Evolutionary conservation across 148 eudicot species (phyloP), one percentile per base, ranked within the genome.

Genomic region (Camellia lanceoleosa): DNA sequence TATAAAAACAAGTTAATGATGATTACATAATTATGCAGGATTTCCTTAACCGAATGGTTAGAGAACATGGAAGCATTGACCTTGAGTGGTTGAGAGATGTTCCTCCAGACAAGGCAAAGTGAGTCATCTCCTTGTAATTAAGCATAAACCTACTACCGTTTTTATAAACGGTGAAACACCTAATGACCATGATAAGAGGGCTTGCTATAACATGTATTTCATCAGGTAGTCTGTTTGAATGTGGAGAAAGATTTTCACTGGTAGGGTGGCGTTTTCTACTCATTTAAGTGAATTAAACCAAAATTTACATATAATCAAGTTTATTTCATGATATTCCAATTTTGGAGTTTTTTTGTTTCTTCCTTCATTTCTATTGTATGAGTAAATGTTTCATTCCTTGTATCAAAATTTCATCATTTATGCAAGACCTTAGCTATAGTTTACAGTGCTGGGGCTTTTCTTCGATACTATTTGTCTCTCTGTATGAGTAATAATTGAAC

Each of bases 81-180:
- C 86, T 89, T 8, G 90, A 89, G 80, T 89, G 90, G 90, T 80
- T 89, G 83, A 82, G 92, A 79, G 88, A 89, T 81, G 87, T 86
- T 73, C 87, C 84, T 43, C 86, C 87, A 44, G 90, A 89, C 54
- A 84, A 85, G 77, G 84, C 84, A 65, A 89, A 89, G 92, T 89
- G 83, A 78, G 88, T 65, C 15, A 13, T 55, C 55, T 63, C 42
- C 13, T 49, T 59, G 8, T 13, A 55, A 51, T 55, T 47, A 56
- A 44, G 68, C 76, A 62, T 79, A 14, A 3, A 38, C 41, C 61
- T 60, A 66, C 74, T 15, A 30, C 54, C 51, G 7, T n/a, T 20
- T 43, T 38, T 4, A 58, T 72, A 46, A 56, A 56, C 10, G 13
- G 13, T 51, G 43, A 44, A 66, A 44, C 55, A 56, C 67, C 71